Conservation (phyloP, 306 rosid species). For the Benincasa hispida region DNA sequence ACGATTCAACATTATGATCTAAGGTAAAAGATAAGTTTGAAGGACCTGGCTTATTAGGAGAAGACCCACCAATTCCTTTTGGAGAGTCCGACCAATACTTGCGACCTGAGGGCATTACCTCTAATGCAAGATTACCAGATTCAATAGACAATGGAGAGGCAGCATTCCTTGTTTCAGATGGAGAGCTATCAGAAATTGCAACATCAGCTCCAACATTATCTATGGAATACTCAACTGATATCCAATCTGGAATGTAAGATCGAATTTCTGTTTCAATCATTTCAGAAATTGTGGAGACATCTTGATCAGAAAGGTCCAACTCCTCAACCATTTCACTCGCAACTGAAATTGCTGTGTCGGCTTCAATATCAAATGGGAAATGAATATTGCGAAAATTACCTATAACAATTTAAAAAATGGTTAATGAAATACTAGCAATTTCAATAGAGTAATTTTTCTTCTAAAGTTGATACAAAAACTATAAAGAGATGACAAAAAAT, state of each 20-base stretch:
- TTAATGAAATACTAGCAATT: not conserved
- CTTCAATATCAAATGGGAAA: constrained; percentile 81
- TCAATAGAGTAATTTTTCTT: not conserved
- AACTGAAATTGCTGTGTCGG: constrained; percentile 75
- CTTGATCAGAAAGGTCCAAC: constrained; percentile 85
- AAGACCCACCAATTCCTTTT: constrained; percentile 36
- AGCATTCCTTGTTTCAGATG: constrained; percentile 28
- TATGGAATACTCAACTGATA: constrained; percentile 16
- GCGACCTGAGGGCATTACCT: constrained; percentile 80
- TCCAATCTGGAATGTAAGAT: constrained; percentile 60
- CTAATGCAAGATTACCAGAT: constrained; percentile 44
- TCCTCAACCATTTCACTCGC: constrained; percentile 99
- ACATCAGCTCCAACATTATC: constrained; percentile 20
- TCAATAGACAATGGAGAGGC: constrained; percentile 27
- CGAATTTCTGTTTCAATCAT: constrained; percentile 70
- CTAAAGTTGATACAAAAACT: too few species aligned
- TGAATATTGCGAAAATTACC: constrained; percentile 83
- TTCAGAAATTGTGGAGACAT: constrained; percentile 71
- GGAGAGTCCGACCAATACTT: constrained; percentile 91
- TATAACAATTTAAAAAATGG: constrained; percentile 14
- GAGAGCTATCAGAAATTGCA: constrained; percentile 14
- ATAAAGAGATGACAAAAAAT: not conserved
- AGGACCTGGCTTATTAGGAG: constrained; percentile 33
- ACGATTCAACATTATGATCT: constrained; percentile 16
- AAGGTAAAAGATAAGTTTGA: constrained; percentile 27